These are phyloP conservation scores for Ophiostoma quercus DNA, from an alignment of 2,329 filamentous ascomycete genomes.

Conservation along the genomic window DNA sequence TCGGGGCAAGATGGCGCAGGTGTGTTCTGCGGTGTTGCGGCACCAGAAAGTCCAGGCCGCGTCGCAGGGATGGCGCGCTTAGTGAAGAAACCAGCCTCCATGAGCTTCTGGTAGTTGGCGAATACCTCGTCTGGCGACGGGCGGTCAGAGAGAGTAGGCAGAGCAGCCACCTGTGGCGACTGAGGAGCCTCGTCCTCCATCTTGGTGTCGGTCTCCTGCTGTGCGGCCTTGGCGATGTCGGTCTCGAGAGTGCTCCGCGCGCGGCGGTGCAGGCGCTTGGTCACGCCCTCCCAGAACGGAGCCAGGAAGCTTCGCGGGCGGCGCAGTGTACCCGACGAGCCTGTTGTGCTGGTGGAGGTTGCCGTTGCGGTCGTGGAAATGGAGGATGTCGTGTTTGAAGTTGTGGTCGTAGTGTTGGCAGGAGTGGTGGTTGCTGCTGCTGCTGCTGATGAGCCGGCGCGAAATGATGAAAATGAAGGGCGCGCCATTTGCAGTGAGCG, in stretches of 20 bases:
- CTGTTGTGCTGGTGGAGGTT: constrained; percentile 2
- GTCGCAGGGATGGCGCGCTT: constrained; percentile 55
- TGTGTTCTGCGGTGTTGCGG: neutral
- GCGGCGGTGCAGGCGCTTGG: constrained; percentile 30
- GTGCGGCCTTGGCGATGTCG: neutral
- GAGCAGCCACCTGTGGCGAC: neutral
- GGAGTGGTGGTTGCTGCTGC: neutral
- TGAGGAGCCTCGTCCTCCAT: constrained; percentile 4
- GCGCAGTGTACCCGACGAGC: constrained; percentile 15
- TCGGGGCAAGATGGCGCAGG: neutral
- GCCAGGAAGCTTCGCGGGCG: constrained; percentile 31
- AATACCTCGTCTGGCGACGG: constrained; percentile 48
- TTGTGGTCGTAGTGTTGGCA: neutral
- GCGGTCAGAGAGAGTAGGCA: constrained; percentile 23
- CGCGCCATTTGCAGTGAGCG: constrained; percentile 25
- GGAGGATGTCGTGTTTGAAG: constrained; percentile 17
- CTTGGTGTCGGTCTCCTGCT: neutral
- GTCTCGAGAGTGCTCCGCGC: constrained; percentile 18
- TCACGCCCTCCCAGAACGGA: constrained; percentile 35
- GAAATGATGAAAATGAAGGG: constrained; percentile 20
- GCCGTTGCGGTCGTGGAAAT: constrained; percentile 20
- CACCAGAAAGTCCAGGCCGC: constrained; percentile 39
- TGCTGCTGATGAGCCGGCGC: neutral
- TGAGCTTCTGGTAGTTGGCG: constrained; percentile 52
- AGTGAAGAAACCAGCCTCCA: constrained; percentile 55